Conservation (phyloP, 805 yeast species). For the Torulaspora microellipsoides region DNA sequence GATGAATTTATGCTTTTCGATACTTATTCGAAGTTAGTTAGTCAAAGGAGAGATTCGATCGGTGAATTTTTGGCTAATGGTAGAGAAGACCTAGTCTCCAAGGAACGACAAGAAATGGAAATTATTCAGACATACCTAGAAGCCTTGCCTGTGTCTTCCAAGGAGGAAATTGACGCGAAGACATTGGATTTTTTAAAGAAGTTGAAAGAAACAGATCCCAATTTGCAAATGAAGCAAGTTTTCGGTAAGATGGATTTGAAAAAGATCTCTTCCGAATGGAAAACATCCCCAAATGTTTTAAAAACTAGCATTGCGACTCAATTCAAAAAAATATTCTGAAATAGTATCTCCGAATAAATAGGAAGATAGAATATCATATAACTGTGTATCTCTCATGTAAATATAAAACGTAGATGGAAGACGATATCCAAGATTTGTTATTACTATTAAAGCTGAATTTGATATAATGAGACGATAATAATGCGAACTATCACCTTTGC, state of each 20-base stretch:
- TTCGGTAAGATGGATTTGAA: slow-evolving; percentile 35
- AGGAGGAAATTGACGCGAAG: slow-evolving; percentile 39
- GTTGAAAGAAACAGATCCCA: slow-evolving; percentile 21
- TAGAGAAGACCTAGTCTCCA: slow-evolving; percentile 51
- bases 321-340: slow-evolving; percentile 18
- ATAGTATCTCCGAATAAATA: no score
- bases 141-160: slow-evolving; percentile 46
- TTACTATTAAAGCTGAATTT: no score
- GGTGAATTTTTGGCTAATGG: slow-evolving; percentile 42
- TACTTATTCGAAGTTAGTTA: slow-evolving; percentile 41
- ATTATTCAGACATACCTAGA: slow-evolving; percentile 40
- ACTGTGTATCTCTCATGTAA: no score
- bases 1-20: slow-evolving; percentile 38
- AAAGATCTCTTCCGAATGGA: slow-evolving; percentile 36
- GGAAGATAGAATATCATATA: no score
- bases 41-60: slow-evolving; percentile 48
- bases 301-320: slow-evolving; percentile 32
- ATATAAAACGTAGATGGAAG: no score
- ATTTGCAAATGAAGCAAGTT: slow-evolving; percentile 31
- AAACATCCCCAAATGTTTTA: slow-evolving; percentile 33
- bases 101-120: slow-evolving; percentile 44
- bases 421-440: no score
- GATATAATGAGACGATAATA: no score
- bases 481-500: no score
- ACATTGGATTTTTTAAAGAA: slow-evolving; percentile 27